These are phyloP conservation scores for Bipolaris victoriae DNA, from an alignment of 2,329 filamentous ascomycete genomes.

Conservation along the genomic window DNA sequence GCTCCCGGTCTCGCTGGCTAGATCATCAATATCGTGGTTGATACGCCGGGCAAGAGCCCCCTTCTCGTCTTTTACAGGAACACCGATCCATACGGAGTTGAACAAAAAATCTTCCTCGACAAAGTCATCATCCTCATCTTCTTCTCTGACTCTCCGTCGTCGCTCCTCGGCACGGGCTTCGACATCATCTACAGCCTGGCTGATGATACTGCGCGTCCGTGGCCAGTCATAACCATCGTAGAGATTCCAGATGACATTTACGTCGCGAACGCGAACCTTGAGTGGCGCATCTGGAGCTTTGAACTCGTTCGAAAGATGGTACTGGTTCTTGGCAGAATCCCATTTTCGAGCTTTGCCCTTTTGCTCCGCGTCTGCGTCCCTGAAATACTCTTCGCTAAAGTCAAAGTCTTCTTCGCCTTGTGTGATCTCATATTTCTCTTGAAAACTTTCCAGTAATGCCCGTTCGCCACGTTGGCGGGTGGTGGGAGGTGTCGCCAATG, in stretches of 20 bases:
- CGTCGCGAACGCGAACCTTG: slow-evolving; percentile 78
- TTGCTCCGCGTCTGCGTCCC: slow-evolving; percentile 62
- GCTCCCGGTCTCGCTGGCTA: slow-evolving; percentile 86
- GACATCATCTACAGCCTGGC: slow-evolving; percentile 85
- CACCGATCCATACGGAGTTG: slow-evolving; percentile 97
- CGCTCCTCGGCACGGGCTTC: slow-evolving; percentile 82
- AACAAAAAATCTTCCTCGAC: slow-evolving; percentile 95
- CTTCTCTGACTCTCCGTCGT: slow-evolving; percentile 65
- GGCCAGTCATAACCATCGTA: slow-evolving; percentile 99
- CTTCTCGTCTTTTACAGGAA: slow-evolving; percentile 84
- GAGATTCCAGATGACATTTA: slow-evolving; percentile 96
- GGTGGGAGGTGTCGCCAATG: slow-evolving; percentile 40
- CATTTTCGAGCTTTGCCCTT: slow-evolving; percentile 76
- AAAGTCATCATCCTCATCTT: slow-evolving; percentile 63
- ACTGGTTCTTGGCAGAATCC: slow-evolving; percentile 78
- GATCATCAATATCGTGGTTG: slow-evolving; percentile 86
- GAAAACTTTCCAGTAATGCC: slow-evolving; percentile 57
- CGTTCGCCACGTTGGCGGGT: slow-evolving; percentile 44
- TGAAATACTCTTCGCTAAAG: slow-evolving; percentile 80
- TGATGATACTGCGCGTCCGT: slow-evolving; percentile 82
- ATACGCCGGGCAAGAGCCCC: slow-evolving; percentile 81
- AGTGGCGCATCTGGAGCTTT: slow-evolving; percentile 73
- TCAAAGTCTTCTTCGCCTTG: slow-evolving; percentile 68
- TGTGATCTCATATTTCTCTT: slow-evolving; percentile 60
- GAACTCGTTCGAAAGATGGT: slow-evolving; percentile 67